Evolutionary conservation across 148 eudicot species (phyloP).

Genomic region (Chenopodium suecicum): DNA sequence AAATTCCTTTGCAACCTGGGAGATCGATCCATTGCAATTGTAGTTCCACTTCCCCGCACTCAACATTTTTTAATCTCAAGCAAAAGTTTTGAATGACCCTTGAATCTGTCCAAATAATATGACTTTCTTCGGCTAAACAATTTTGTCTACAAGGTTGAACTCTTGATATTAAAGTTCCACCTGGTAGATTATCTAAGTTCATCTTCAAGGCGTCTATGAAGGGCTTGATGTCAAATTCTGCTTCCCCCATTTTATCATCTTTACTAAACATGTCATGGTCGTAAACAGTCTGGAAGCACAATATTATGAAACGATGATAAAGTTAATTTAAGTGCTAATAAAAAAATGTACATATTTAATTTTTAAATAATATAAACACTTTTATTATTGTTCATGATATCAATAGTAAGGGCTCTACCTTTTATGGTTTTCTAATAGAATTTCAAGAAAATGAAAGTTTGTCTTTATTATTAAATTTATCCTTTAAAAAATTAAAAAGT

Average conservation of each 20-base stretch:
- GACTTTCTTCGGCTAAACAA: slow-evolving; percentile 43
- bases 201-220: slow-evolving; percentile 41
- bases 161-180: slow-evolving; percentile 35
- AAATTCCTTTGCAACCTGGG: slow-evolving; percentile 29
- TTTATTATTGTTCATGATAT: no score
- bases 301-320: no score
- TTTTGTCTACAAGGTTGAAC: slow-evolving; percentile 33
- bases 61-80: slow-evolving; percentile 40
- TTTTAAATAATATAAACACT: no score
- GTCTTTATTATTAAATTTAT: no score
- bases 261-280: slow-evolving; percentile 44
- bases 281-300: slow-evolving; percentile 32
- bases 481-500: no score
- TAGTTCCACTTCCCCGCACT: slow-evolving; percentile 43
- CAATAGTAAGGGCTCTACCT: no score
- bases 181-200: slow-evolving; percentile 31
- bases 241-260: slow-evolving; percentile 53
- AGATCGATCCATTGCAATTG: slow-evolving; percentile 45
- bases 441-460: no score
- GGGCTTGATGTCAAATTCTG: slow-evolving; percentile 38
- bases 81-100: slow-evolving; percentile 37
- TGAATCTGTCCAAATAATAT: slow-evolving; percentile 31
- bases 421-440: no score
- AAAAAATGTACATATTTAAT: no score
- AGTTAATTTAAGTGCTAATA: not conserved